Evolutionary conservation across 345 rosid genomes (phyloP).

Genomic region (Lenwebbia sp.): DNA sequence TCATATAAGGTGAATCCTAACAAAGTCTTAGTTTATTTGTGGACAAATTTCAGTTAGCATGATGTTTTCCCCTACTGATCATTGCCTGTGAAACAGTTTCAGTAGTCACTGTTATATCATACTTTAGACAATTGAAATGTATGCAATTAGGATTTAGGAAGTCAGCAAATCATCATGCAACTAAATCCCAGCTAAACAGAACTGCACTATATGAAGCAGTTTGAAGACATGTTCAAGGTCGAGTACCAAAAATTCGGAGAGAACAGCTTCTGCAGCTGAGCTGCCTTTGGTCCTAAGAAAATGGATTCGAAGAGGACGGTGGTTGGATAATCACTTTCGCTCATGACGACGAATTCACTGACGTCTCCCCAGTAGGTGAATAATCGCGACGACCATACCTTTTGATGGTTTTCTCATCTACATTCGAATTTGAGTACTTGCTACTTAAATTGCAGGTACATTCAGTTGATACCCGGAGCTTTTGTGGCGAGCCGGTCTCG

Average conservation of each 20-base stretch:
- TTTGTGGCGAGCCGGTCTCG: constrained; percentile 12
- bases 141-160: background rate
- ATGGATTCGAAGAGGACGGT: constrained; percentile 28
- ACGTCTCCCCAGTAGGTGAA: constrained; percentile 17
- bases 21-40: too few relatives aligned
- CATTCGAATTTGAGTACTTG: background rate
- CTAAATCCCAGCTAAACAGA: background rate
- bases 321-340: constrained; percentile 42
- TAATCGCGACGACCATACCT: background rate
- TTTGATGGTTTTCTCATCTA: background rate
- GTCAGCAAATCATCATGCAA: background rate
- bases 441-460: constrained; percentile 11
- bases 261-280: constrained; percentile 23
- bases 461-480: constrained; percentile 20
- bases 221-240: constrained; percentile 13
- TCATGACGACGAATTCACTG: constrained; percentile 22
- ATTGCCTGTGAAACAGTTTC: background rate
- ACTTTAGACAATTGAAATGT: background rate
- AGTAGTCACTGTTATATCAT: background rate
- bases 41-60: background rate
- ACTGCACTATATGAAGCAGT: background rate
- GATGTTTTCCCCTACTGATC: background rate
- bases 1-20: too few relatives aligned
- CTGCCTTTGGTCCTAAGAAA: constrained; percentile 23
- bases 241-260: constrained; percentile 34